Percentiles rank a stretch among this genome's conserved stretches.
phyloP scores from a whole-genome alignment of 1,284 basidiomycete genomes.

The Fomes fomentarius region DNA sequence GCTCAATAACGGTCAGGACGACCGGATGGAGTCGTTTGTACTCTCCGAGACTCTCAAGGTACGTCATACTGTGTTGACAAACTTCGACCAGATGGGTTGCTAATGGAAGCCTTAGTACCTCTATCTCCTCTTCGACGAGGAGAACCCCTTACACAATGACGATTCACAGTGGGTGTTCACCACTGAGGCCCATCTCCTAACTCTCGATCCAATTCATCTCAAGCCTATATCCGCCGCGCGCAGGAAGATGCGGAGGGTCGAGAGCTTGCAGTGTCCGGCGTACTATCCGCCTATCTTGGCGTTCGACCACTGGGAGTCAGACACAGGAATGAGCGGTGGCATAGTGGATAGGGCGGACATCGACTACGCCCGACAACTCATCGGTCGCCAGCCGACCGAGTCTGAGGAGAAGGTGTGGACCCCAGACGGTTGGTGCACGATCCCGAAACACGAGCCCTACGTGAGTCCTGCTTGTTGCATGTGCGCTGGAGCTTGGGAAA shows the following conservation, averaged over 20 bases:
- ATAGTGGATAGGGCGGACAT: constrained; percentile 72
- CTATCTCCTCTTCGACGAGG: constrained; percentile 89
- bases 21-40: constrained; percentile 93
- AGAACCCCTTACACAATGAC: constrained; percentile 72
- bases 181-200: constrained; percentile 92
- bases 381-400: constrained; percentile 54
- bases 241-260: constrained; percentile 63
- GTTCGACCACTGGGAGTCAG: constrained; percentile 35
- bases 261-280: constrained; percentile 73
- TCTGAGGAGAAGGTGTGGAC: constrained; percentile 62
- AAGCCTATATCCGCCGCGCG: constrained; percentile 60
- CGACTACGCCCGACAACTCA: constrained; percentile 76
- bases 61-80: constrained; percentile 17
- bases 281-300: constrained; percentile 54
- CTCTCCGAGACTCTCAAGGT: constrained; percentile 92
- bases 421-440: constrained; percentile 71
- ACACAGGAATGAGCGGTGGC: constrained; percentile 61
- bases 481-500: not conserved
- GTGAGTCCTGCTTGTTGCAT: constrained; percentile 63
- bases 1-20: constrained; percentile 78
- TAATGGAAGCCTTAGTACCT: too few relatives aligned
- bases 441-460: constrained; percentile 70
- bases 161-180: constrained; percentile 87
- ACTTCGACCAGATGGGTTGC: too few relatives aligned
- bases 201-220: constrained; percentile 57